Evolutionary conservation across 83 land plant genomes (phyloP), one percentile per base, ranked within the genome.

Genomic region (Diphasiastrum complanatum): DNA sequence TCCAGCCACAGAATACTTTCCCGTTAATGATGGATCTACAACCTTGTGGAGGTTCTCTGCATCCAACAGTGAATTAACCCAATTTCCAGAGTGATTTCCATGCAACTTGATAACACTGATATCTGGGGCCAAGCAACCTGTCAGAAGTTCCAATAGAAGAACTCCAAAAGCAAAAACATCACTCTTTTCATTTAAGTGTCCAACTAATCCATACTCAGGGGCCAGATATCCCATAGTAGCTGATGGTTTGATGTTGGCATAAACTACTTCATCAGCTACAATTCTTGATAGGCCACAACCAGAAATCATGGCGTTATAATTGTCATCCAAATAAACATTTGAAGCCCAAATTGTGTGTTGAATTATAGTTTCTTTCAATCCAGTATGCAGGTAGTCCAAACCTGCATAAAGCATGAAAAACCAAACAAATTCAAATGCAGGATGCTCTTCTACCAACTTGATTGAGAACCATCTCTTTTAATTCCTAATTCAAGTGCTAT

Each of bases 131-230:
- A 4, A 45, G 6, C 3, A 33, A 18, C 95, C 95, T 2, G 83
- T 68, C 10, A 87, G 68, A 25, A 87, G 34, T 34, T 87, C 91
- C 23, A 87, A 69, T 27, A 85, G 54, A 27, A 87, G 49, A 18
- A 87, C 67, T 5, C 95, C 95, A 63, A 81, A 84, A 16, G 89
- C 81, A 60, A 81, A 87, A 45, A 87, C 72, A 48, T 87, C 95
- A 57, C 84, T 84, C 58, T 79, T 77, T 30, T 84, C 82, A 14
- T 79, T 82, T 47, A 84, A 76, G 29, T 85, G 66, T 22, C 95
- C 95, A 1, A 72, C 68, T 2, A 79, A 75, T 4, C 75, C 67
- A 67, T 87, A 87, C 45, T 87, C 95, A 1, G 95, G 95, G 3
- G 95, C 83, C 43, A 87, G 51, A 61, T 82, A 87, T 6, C 95